Evolutionary conservation across 2,329 filamentous ascomycete species (phyloP), one percentile per base, ranked within the genome.

Genomic region (Trichophyton rubrum): DNA sequence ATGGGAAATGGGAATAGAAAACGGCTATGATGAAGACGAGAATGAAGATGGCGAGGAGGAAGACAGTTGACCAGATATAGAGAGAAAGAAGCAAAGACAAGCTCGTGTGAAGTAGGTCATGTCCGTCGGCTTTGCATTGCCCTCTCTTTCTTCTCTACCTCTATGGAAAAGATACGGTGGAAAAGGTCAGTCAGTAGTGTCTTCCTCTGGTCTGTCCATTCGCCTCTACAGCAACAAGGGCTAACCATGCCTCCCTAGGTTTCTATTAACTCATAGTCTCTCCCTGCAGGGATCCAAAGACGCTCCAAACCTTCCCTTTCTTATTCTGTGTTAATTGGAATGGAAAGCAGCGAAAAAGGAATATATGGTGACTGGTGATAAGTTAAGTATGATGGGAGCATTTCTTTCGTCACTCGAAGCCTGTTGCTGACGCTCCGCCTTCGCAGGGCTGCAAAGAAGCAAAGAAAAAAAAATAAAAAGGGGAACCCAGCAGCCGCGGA

Each of bases 341-440:
- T 27, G 27, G 33, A 56, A 56, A 56, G 7, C 15, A 24, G 20
- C 55, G 41, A 57, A 57, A 40, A 57, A 56, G 53, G 17, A 56
- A 56, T 35, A 55, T 55, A 41, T 15, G 55, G 55, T 57, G 35
- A 57, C 55, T 57, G 55, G 9, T 55, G 49, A 55, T 55, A 33
- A 27, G 13, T 43, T 27, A n/a, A n/a, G n/a, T n/a, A 27, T 27
- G 17, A 55, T 55, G 49, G 49, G 49, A 55, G 17, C 49, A 55
- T 35, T 55, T 55, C 49, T 55, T 55, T 55, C 49, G 49, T 55
- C 49, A 55, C 49, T 55, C 27, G 24, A 55, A 55, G 24, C 33
- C 27, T 55, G 49, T 35, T 55, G 49, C 49, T 55, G 49, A 27
- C 49, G n/a, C 30, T 55, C 27, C 30, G 49, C 20, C 40, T 24